A percentile compares a stretch with the other conserved stretches of the same genome.
Conservation (phyloP, 1,139 yeast species). For the Yamadazyma conglobata region DNA sequence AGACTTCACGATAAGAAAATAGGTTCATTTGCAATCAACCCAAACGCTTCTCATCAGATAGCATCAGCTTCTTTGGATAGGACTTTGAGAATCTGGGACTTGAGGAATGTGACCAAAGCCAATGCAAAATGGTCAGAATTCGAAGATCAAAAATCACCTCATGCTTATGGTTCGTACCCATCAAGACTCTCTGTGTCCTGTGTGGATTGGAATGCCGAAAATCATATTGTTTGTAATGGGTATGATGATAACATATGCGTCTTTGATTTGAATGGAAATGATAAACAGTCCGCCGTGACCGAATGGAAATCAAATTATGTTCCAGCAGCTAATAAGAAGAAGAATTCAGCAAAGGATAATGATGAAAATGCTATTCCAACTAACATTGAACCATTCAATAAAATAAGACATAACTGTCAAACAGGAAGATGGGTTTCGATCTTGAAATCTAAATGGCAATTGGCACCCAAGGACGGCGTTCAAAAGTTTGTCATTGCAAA, state of each 20-base stretch:
- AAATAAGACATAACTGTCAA: slow-evolving; percentile 84
- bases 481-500: slow-evolving; percentile 89
- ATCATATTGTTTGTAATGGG: slow-evolving; percentile 84
- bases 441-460: slow-evolving; percentile 81
- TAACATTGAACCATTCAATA: slow-evolving; percentile 52
- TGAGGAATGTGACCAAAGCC: slow-evolving; percentile 48
- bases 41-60: slow-evolving; percentile 52
- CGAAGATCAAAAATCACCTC: slow-evolving; percentile 42
- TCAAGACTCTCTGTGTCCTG: slow-evolving; percentile 80
- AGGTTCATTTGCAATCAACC: slow-evolving; percentile 83
- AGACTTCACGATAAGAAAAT: slow-evolving; percentile 85
- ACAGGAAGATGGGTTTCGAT: slow-evolving; percentile 97
- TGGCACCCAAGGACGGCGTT: slow-evolving; percentile 61
- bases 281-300: slow-evolving; percentile 19
- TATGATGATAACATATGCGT: slow-evolving; percentile 80
- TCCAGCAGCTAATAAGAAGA: slow-evolving; percentile 14
- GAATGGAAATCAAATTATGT: slow-evolving; percentile 25
- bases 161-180: slow-evolving; percentile 57
- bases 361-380: slow-evolving; percentile 21
- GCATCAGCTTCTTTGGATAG: slow-evolving; percentile 90
- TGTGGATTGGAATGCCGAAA: slow-evolving; percentile 78
- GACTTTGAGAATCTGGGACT: slow-evolving; percentile 81
- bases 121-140: slow-evolving; percentile 40
- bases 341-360: slow-evolving; percentile 13
- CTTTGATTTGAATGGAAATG: slow-evolving; percentile 29